Percentiles rank a stretch among this genome's conserved stretches.
These are phyloP conservation scores for Boletellus ananiceps DNA, from an alignment of 768 basidiomycete genomes.

Conservation along the genomic window DNA sequence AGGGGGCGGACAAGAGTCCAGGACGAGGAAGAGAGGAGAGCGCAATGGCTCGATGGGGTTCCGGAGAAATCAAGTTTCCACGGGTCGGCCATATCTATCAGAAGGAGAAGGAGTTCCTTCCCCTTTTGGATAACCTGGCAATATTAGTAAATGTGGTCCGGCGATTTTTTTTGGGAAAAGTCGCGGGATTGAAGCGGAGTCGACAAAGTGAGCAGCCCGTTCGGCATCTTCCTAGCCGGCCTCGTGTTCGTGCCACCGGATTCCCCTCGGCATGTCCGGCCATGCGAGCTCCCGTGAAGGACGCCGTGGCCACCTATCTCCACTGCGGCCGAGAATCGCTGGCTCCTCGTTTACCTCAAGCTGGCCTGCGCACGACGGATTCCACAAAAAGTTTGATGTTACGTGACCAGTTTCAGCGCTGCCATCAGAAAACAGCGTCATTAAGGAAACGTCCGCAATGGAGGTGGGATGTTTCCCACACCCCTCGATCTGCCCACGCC, in stretches of 20 bases:
- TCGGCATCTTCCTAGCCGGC: constrained; percentile 8
- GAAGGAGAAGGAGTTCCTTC: constrained; percentile 5
- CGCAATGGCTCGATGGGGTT: constrained; percentile 7
- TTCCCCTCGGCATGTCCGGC: neutral
- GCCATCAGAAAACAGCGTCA: too few relatives aligned
- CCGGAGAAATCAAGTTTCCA: constrained; percentile 9
- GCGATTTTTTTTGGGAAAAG: neutral
- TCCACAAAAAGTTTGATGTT: too few relatives aligned
- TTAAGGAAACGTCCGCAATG: too few relatives aligned
- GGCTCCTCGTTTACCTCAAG: too few relatives aligned
- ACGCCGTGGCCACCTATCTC: too few relatives aligned
- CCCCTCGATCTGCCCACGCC: too few relatives aligned
- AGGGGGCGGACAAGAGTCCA: constrained; percentile 10
- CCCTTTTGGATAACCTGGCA: constrained; percentile 22
- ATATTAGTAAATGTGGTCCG: constrained; percentile 12
- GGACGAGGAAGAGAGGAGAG: constrained; percentile 16
- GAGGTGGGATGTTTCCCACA: too few relatives aligned
- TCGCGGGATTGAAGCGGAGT: constrained; percentile 27
- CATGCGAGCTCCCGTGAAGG: too few relatives aligned
- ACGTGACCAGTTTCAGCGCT: too few relatives aligned
- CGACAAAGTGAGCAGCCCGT: neutral
- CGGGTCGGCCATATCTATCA: constrained; percentile 11
- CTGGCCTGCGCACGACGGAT: too few relatives aligned
- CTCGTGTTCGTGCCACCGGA: neutral
- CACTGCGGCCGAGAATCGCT: too few relatives aligned